A percentile compares a stretch with the other conserved stretches of the same genome.
Conservation (phyloP, 1,139 yeast genomes). For the Suhomyces taliae region DNA sequence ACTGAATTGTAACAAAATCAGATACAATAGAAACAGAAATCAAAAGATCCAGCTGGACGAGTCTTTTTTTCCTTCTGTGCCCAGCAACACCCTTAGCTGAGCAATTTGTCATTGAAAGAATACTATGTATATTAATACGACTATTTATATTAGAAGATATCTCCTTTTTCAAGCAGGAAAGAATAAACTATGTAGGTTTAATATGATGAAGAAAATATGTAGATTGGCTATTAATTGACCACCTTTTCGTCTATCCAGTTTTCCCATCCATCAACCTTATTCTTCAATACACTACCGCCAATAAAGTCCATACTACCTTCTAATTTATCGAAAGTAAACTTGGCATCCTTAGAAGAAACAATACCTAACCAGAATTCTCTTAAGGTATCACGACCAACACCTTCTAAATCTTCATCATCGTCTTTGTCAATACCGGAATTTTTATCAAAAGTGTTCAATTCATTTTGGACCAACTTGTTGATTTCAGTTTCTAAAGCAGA, state of each 20-base stretch:
- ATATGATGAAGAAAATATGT: too few relatives aligned
- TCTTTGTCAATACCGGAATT: slow-evolving; percentile 38
- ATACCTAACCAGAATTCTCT: slow-evolving; percentile 48
- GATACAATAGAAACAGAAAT: slow-evolving; percentile 36
- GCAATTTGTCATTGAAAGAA: background rate
- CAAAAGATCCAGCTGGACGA: slow-evolving; percentile 41
- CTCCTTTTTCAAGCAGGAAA: too few relatives aligned
- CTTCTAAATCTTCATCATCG: slow-evolving; percentile 28
- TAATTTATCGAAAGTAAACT: slow-evolving; percentile 60
- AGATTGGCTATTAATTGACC: slow-evolving; percentile 38
- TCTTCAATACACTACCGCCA: slow-evolving; percentile 67
- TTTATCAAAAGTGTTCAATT: slow-evolving; percentile 14
- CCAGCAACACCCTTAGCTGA: slow-evolving; percentile 24
- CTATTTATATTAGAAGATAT: background rate
- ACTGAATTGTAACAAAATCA: slow-evolving; percentile 40
- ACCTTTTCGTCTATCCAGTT: slow-evolving; percentile 78
- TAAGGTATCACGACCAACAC: slow-evolving; percentile 24
- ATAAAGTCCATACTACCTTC: slow-evolving; percentile 74
- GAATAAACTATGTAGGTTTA: too few relatives aligned
- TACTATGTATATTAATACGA: too few relatives aligned
- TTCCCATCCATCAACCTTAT: slow-evolving; percentile 59
- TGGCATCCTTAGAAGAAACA: slow-evolving; percentile 37
- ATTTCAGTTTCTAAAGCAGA: slow-evolving; percentile 64
- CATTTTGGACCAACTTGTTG: slow-evolving; percentile 50
- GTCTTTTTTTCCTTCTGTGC: slow-evolving; percentile 58